phyloP scores from a whole-genome alignment of 306 rosid species.

The Crotalaria pallida region DNA sequence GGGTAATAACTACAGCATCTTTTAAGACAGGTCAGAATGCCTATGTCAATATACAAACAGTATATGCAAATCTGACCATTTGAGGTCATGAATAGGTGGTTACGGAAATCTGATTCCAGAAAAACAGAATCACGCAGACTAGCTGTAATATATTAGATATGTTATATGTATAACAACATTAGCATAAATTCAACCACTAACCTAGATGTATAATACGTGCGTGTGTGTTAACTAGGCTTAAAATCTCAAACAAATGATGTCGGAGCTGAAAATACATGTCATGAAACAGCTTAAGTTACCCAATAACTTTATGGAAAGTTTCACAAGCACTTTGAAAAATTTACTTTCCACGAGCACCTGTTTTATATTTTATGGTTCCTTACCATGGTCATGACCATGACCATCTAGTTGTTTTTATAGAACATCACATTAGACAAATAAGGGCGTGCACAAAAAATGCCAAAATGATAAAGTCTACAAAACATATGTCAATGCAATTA shows the following conservation, averaged over 20 bases:
- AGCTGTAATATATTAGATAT: neutral
- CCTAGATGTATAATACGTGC: neutral
- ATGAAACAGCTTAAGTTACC: neutral
- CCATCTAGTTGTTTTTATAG: neutral
- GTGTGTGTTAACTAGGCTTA: neutral
- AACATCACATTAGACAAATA: neutral
- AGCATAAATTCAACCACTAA: neutral
- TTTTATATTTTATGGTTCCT: neutral
- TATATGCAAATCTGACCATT: neutral
- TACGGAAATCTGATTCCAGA: neutral
- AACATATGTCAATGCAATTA: neutral
- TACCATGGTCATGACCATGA: neutral
- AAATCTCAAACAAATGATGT: conserved; percentile 8
- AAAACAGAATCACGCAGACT: neutral
- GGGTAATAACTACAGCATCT: neutral
- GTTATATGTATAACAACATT: neutral
- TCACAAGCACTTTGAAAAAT: neutral
- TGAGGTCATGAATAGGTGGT: neutral
- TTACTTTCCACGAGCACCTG: neutral
- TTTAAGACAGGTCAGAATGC: neutral
- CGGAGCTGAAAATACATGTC: neutral
- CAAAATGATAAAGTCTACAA: neutral
- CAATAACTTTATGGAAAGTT: neutral
- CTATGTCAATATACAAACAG: neutral
- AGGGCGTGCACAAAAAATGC: neutral